phyloP scores from a whole-genome alignment of 495 filamentous ascomycete species.

The Podospora appendiculata region DNA sequence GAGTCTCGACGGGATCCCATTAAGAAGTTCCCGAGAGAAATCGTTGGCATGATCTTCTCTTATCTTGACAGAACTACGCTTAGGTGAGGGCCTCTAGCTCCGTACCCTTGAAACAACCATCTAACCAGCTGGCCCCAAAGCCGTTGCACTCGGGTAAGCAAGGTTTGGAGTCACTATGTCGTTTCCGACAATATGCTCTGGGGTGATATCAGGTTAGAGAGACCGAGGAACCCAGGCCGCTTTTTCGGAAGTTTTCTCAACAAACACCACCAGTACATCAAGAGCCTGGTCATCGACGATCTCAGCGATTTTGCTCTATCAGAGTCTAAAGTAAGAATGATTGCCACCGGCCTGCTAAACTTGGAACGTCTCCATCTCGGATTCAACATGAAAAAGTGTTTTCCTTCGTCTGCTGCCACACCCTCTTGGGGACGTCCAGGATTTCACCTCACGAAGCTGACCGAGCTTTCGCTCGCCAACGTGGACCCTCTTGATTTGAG shows the following conservation, averaged over 20 bases:
- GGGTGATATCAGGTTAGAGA: conserved; percentile 6
- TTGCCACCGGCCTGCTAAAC: conserved; percentile 3
- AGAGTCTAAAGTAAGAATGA: background rate
- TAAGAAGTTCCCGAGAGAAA: conserved; percentile 14
- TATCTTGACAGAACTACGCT: conserved; percentile 7
- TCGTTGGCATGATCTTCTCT: conserved; percentile 13
- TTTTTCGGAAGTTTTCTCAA: conserved; percentile 10
- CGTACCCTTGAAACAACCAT: background rate
- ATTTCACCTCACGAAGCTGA: background rate
- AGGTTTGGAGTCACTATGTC: conserved; percentile 11
- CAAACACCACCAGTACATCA: conserved; percentile 7
- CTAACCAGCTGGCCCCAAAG: background rate
- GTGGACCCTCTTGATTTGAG: too few species aligned
- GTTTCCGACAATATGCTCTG: conserved; percentile 11
- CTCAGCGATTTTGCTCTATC: conserved; percentile 5
- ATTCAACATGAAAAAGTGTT: background rate
- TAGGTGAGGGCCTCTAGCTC: conserved; percentile 4
- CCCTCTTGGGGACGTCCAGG: too few species aligned
- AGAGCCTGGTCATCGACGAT: conserved; percentile 9
- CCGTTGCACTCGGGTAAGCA: conserved; percentile 13
- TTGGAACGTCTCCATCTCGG: conserved; percentile 7
- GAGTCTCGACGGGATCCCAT: conserved; percentile 13
- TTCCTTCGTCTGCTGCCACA: too few species aligned
- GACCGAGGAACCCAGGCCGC: conserved; percentile 7
- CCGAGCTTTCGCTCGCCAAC: background rate